These are phyloP conservation scores for Kuraishia capsulata DNA, from an alignment of 805 yeast genomes.

Conservation along the genomic window DNA sequence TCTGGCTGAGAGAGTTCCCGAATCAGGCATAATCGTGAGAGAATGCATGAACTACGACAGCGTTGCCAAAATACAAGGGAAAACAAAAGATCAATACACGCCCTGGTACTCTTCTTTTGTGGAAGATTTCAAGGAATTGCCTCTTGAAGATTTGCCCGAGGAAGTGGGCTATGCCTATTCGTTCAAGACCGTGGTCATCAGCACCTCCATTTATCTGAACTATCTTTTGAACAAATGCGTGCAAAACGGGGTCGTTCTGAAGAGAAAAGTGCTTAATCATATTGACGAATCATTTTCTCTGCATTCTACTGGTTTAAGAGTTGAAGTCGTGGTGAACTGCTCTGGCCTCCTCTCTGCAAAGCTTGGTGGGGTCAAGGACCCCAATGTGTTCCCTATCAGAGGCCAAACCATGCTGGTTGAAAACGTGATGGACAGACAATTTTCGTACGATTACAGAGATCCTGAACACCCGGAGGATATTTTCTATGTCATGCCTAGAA, in stretches of 20 bases:
- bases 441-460: constrained; percentile 17
- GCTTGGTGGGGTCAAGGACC: constrained; percentile 37
- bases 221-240: constrained; percentile 39
- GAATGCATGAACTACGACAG: constrained; percentile 11
- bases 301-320: constrained; percentile 26
- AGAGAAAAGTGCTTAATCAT: constrained; percentile 28
- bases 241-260: constrained; percentile 37
- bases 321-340: constrained; percentile 48
- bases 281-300: constrained; percentile 40
- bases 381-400: constrained; percentile 38
- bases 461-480: constrained; percentile 31
- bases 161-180: constrained; percentile 31
- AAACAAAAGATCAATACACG: constrained; percentile 5
- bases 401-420: constrained; percentile 51
- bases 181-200: constrained; percentile 47
- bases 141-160: constrained; percentile 25
- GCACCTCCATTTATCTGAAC: constrained; percentile 47
- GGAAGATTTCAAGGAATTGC: constrained; percentile 26
- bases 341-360: constrained; percentile 41
- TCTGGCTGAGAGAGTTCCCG: constrained; percentile 36
- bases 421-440: constrained; percentile 30
- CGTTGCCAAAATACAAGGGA: constrained; percentile 5
- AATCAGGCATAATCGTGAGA: constrained; percentile 34
- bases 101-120: constrained; percentile 47
- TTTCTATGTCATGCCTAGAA: constrained; percentile 58